Percentiles rank a stretch among this genome's conserved stretches.
Conservation (phyloP, 23 red algal genomes). For the Gracilaria domingensis region DNA sequence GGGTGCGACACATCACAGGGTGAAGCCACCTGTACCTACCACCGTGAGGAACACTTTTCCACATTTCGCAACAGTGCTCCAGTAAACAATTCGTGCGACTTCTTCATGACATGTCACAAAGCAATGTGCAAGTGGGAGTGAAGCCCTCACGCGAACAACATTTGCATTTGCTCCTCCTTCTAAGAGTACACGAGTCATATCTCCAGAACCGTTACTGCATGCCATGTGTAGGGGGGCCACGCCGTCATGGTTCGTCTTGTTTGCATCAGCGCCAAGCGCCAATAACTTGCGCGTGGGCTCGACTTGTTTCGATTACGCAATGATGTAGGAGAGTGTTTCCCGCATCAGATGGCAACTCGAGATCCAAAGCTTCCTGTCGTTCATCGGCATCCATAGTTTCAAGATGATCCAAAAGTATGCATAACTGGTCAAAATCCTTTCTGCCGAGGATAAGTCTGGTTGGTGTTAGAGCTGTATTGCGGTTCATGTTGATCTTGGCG, state of each 20-base stretch:
- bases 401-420: conserved; percentile 58
- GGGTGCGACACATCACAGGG: conserved; percentile 59
- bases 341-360: conserved; percentile 43
- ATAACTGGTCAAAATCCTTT: conserved; percentile 59
- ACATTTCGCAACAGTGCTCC: conserved; percentile 27
- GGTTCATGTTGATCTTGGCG: conserved; percentile 38
- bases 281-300: conserved; percentile 27
- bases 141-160: conserved; percentile 41
- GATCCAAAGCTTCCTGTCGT: conserved; percentile 41
- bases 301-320: conserved; percentile 38
- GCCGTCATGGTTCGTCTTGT: conserved; percentile 55
- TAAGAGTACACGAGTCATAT: conserved; percentile 44
- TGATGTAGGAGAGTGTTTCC: conserved; percentile 55
- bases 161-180: conserved; percentile 53
- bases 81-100: conserved; percentile 31
- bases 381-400: conserved; percentile 18
- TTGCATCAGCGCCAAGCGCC: conserved; percentile 30
- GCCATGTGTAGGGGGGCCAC: conserved; percentile 45
- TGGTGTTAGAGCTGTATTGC: conserved; percentile 39
- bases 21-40: conserved; percentile 55
- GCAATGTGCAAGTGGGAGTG: conserved; percentile 54
- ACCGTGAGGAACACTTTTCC: conserved; percentile 19
- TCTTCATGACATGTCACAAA: conserved; percentile 45
- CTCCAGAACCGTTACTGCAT: conserved; percentile 22
- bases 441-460: conserved; percentile 43